Evolutionary conservation across 192 early-diverging fungal species (phyloP).

Genomic region (Backusella morwellensis): DNA sequence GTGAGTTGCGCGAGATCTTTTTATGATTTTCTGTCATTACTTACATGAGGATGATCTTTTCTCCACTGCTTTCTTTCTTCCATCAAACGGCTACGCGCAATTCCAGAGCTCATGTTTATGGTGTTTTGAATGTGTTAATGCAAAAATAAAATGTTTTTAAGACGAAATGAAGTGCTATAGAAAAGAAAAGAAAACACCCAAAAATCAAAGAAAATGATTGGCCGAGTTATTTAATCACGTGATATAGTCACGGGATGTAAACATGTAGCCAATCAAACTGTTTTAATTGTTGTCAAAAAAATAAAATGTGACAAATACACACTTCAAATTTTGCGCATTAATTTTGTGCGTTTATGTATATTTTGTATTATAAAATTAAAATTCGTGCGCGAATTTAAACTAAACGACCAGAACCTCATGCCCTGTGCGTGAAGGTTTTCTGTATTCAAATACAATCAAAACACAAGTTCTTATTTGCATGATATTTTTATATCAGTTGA

Average conservation of each 20-base stretch:
- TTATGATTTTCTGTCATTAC: not conserved
- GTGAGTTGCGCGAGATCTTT: not conserved
- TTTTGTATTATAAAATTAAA: too few species aligned
- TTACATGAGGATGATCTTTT: conserved; percentile 85
- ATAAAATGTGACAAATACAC: too few species aligned
- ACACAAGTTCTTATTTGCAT: too few species aligned
- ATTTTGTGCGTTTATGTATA: too few species aligned
- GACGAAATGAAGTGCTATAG: not conserved
- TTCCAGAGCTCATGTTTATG: conserved; percentile 30
- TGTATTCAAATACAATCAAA: too few species aligned
- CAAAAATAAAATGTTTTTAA: not conserved
- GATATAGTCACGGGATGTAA: not conserved
- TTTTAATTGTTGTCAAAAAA: not conserved
- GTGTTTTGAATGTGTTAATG: not conserved
- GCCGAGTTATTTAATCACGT: not conserved
- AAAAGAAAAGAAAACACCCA: not conserved
- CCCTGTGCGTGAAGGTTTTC: too few species aligned
- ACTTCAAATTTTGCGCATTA: too few species aligned
- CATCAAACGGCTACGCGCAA: conserved; percentile 33
- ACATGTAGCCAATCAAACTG: not conserved
- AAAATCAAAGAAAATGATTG: not conserved
- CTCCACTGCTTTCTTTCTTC: conserved; percentile 98
- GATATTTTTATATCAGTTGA: too few species aligned
- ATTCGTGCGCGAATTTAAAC: too few species aligned
- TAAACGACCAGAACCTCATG: too few species aligned